Evolutionary conservation across 257 asterid species (phyloP), one percentile per base, ranked within the genome.

Genomic region (Gentiana macrophylla): DNA sequence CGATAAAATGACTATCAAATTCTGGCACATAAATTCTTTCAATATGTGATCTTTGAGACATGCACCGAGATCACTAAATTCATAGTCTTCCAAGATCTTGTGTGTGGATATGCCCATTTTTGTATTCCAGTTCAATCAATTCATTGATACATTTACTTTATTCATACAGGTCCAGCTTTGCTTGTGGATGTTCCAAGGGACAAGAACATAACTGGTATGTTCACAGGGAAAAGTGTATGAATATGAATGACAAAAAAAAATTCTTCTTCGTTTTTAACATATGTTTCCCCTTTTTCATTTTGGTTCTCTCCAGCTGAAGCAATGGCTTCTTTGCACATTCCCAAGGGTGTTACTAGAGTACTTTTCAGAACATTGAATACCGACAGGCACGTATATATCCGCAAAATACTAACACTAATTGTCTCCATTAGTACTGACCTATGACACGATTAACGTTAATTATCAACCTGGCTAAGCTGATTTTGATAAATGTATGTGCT

Each of bases 121-220:
- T 24, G 24, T 24, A 0, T 24, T 24, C 24, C 24, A 24, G 24
- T 24, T 24, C 24, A 24, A 24, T 24, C 24, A 24, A 24, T 24
- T 24, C 24, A 24, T 24, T 24, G 24, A 24, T 24, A 24, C 24
- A 24, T 24, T 24, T 24, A 12, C 52, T 10, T 50, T 50, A 41
- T 37, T 44, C 67, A 55, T 61, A 60, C 87, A 87, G 98, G 98
- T 37, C 86, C 77, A 10, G 98, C 89, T 13, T 60, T 91, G 70
- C 77, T 91, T 43, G 80, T 91, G 65, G 98, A 87, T 71, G 96
- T 84, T 73, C 96, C 98, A 38, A 82, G 94, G 60, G 81, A 87
- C 82, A 78, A 75, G 66, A 91, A 91, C 67, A 70, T 87, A 57
- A 91, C 96, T 12, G 98, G 98, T 87, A 82, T 11, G 12, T 5